Conservation (phyloP, 2,329 filamentous ascomycete genomes). For the Fusarium sp. region DNA sequence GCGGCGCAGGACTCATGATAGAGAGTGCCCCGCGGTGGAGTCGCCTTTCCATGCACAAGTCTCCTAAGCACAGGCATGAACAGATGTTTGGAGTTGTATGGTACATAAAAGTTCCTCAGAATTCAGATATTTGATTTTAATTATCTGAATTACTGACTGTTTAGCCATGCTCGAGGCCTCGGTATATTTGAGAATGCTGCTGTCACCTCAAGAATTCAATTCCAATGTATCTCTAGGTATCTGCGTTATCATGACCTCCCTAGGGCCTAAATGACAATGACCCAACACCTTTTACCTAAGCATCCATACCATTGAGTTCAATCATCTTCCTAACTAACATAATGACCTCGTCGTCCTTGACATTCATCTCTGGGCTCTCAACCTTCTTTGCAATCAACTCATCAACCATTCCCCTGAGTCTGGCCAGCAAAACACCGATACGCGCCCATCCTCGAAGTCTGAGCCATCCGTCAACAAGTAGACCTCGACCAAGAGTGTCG, state of each 20-base stretch:
- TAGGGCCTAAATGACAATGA: neutral
- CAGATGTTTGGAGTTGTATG: neutral
- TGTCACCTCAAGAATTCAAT: neutral
- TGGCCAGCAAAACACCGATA: conserved; percentile 88
- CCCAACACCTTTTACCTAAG: conserved; percentile 49
- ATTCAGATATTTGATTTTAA: neutral
- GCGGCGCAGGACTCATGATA: conserved; percentile 18
- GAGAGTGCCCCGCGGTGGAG: conserved; percentile 33
- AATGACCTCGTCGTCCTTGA: conserved; percentile 75
- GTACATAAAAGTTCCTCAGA: neutral
- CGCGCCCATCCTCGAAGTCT: conserved; percentile 89
- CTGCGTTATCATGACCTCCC: neutral
- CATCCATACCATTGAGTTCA: conserved; percentile 89
- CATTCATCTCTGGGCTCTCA: conserved; percentile 74
- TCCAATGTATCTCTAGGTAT: neutral
- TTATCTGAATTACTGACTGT: neutral
- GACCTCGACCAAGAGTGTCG: conserved; percentile 86
- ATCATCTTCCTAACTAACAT: conserved; percentile 82
- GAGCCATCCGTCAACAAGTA: conserved; percentile 94
- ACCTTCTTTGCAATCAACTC: conserved; percentile 83
- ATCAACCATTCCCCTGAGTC: conserved; percentile 88
- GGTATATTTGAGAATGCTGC: neutral
- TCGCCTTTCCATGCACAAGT: neutral
- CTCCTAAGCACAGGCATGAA: neutral
- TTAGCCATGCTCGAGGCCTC: neutral